Base-by-base conservation (phyloP, 768 basidiomycete species). In the Boletus speciosus region DNA sequence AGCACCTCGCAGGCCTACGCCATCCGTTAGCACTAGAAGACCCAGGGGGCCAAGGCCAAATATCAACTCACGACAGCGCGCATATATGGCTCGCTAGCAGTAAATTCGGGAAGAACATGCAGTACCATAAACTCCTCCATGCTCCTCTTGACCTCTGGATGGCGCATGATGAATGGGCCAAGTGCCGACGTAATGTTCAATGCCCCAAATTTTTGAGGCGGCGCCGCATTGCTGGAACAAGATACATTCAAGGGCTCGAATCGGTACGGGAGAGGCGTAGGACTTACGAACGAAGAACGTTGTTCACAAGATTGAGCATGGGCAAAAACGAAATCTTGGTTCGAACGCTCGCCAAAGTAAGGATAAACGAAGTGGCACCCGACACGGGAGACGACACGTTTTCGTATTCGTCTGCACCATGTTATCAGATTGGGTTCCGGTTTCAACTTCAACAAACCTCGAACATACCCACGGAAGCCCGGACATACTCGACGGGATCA, bases 401-500 rank as follows among this genome's bases (percentile, higher is more conserved):
- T 65, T 92, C 90, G 66, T 86, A 88, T 69, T 93, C 90, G 61
- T 94, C 92, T 91, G 52, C 21, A 32, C n/a, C 31, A 32, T n/a
- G 11, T 15, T 6, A 47, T 51, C 51, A 49, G 54, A 50, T 16
- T 5, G 10, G 21, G 27, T 6, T 40, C 19, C 15, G 16, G 16
- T 4, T 4, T 11, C 6, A 46, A 46, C 21, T 4, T 6, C 15
- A 42, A 27, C 27, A 12, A 19, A 48, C 19, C 16, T 37, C 36
- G 11, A 29, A 67, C 78, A 47, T 57, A 91, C 91, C 92, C 45
- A 91, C 80, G 25, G 84, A 80, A 34, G 83, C 75, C 6, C 91
- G 82, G 51, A 93, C 74, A 64, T 89, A 95, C 57, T 94, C 92
- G 41, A 90, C 76, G 4, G 91, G 88, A 66, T 96, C 93, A n/a